Conservation (phyloP, 108 stramenopile genomes). For the Discostella stelligeroides region DNA sequence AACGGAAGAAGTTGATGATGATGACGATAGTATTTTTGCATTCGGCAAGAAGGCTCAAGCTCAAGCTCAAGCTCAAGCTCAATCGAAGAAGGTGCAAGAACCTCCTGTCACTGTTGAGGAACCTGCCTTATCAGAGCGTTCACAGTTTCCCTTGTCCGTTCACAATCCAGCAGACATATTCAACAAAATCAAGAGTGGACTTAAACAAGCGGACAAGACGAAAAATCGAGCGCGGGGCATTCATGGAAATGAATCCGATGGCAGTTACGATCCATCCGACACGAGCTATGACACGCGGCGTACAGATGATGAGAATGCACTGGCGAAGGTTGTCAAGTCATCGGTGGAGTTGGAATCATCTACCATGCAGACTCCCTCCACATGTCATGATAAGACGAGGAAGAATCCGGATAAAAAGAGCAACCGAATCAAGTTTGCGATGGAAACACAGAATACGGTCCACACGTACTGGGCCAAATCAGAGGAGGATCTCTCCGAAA, state of each 20-base stretch:
- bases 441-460: slow-evolving; percentile 32
- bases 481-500: background rate
- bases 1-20: slow-evolving; percentile 2
- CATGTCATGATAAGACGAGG: background rate
- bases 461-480: slow-evolving; percentile 29
- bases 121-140: background rate
- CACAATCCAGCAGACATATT: slow-evolving; percentile 38
- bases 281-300: background rate
- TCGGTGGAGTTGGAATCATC: background rate
- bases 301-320: background rate
- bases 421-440: slow-evolving; percentile 31
- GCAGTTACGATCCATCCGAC: slow-evolving; percentile 3
- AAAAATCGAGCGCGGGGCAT: slow-evolving; percentile 22
- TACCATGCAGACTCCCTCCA: background rate
- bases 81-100: too few relatives aligned
- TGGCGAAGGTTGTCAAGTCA: slow-evolving; percentile 6
- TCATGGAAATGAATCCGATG: slow-evolving; percentile 5
- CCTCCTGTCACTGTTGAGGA: background rate
- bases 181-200: slow-evolving; percentile 28
- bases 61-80: background rate
- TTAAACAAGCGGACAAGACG: slow-evolving; percentile 35
- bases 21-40: slow-evolving; percentile 39
- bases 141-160: background rate
- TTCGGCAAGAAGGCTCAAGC: slow-evolving; percentile 13
- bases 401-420: background rate